These are phyloP conservation scores for Globisporangium cylindrosporum DNA, from an alignment of 352 stramenopile genomes.

Conservation along the genomic window DNA sequence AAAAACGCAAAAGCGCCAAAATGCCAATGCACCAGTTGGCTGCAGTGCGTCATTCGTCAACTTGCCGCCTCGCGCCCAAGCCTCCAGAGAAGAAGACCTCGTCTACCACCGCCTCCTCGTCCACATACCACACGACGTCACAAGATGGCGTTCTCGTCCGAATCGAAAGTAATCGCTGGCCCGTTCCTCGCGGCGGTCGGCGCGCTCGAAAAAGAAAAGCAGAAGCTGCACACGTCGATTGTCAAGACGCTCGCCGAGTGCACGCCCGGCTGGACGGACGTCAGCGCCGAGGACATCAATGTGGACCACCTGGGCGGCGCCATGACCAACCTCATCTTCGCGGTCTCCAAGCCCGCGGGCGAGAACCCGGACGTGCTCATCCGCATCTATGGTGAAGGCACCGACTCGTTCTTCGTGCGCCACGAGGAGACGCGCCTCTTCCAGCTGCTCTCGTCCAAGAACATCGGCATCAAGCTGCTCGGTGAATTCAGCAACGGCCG, in stretches of 20 bases:
- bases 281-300: slow-evolving; percentile 53
- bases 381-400: slow-evolving; percentile 80
- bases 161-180: slow-evolving; percentile 43
- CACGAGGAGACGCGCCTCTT: slow-evolving; percentile 77
- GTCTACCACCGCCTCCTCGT: not conserved
- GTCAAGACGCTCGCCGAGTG: slow-evolving; percentile 52
- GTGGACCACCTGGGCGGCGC: slow-evolving; percentile 69
- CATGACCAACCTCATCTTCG: slow-evolving; percentile 88
- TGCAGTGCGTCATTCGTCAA: slow-evolving; percentile 22
- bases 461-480: slow-evolving; percentile 73
- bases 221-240: slow-evolving; percentile 66
- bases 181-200: slow-evolving; percentile 56
- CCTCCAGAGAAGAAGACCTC: not conserved
- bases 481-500: slow-evolving; percentile 79
- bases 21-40: not conserved
- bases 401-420: slow-evolving; percentile 78
- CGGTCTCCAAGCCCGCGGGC: slow-evolving; percentile 61
- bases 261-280: slow-evolving; percentile 54
- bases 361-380: slow-evolving; percentile 69
- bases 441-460: slow-evolving; percentile 57
- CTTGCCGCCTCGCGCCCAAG: slow-evolving; percentile 25
- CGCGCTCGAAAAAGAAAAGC: slow-evolving; percentile 63
- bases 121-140: too few relatives aligned
- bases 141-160: slow-evolving; percentile 27
- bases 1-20: not conserved